Conservation (phyloP, 768 basidiomycete species). For the Mycena venus region DNA sequence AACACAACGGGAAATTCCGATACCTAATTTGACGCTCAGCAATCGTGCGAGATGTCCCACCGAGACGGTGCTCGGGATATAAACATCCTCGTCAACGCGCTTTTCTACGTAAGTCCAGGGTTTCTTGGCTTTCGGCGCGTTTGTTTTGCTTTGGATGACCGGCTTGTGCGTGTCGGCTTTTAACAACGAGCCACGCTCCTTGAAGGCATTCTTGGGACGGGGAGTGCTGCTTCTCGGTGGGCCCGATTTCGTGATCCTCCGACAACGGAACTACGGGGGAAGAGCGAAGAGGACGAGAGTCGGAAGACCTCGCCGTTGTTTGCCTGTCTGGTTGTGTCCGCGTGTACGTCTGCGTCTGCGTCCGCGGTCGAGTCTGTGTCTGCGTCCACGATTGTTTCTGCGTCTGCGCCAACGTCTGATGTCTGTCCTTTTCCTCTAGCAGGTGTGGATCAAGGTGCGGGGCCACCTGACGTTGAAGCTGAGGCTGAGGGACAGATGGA, state of each 20-base stretch:
- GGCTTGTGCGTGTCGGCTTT: constrained; percentile 20
- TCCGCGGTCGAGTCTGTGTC: background rate
- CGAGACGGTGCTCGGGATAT: constrained; percentile 81
- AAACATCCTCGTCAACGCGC: constrained; percentile 62
- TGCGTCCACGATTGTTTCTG: background rate
- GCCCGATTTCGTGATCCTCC: background rate
- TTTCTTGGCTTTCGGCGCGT: constrained; percentile 42
- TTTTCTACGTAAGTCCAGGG: constrained; percentile 43
- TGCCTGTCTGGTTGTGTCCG: background rate
- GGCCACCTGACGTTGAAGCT: constrained; percentile 29
- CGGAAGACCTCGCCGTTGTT: background rate
- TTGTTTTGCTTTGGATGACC: constrained; percentile 22
- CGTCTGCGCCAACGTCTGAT: too few species aligned
- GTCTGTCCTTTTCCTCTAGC: background rate
- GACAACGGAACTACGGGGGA: too few species aligned
- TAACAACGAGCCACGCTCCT: constrained; percentile 49
- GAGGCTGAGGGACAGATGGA: too few species aligned
- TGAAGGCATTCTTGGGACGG: constrained; percentile 35
- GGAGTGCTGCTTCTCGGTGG: constrained; percentile 15
- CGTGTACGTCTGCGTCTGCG: background rate
- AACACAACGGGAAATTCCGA: constrained; percentile 29
- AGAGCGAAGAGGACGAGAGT: background rate
- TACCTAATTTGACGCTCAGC: constrained; percentile 77
- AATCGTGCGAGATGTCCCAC: constrained; percentile 80
- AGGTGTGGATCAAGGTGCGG: constrained; percentile 32